These are phyloP conservation scores for Cryptococcus wingfieldii DNA, from an alignment of 1,284 basidiomycete species.

Conservation along the genomic window DNA sequence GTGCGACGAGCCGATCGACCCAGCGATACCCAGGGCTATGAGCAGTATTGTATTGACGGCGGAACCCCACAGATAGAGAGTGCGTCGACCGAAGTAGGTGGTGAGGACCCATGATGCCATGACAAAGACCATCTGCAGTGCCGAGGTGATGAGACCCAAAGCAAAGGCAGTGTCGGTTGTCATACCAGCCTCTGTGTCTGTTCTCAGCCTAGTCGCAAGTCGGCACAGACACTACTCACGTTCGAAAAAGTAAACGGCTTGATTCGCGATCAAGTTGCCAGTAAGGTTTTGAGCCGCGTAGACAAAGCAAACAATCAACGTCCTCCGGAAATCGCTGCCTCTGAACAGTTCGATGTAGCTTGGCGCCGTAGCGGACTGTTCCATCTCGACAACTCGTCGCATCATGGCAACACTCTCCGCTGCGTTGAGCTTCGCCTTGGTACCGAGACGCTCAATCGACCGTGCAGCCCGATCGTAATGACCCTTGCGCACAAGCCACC, in stretches of 20 bases:
- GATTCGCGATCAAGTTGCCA: conserved; percentile 39
- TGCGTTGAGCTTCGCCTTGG: conserved; percentile 13
- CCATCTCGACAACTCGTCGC: conserved; percentile 25
- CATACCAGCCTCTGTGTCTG: conserved; percentile 36
- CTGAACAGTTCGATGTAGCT: conserved; percentile 49
- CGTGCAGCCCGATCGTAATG: conserved; percentile 45
- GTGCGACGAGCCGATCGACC: conserved; percentile 14
- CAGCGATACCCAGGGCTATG: conserved; percentile 24
- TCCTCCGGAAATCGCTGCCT: conserved; percentile 49
- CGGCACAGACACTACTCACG: conserved; percentile 19
- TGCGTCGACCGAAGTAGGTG: conserved; percentile 26
- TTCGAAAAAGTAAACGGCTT: conserved; percentile 37
- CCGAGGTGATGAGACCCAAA: conserved; percentile 35
- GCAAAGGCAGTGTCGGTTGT: conserved; percentile 28
- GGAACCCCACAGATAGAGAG: conserved; percentile 22
- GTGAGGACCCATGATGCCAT: conserved; percentile 33
- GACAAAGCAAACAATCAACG: conserved; percentile 45
- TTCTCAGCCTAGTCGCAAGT: conserved; percentile 2
- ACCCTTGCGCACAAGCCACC: conserved; percentile 48
- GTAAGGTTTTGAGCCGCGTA: conserved; percentile 45
- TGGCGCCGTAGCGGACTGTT: conserved; percentile 10
- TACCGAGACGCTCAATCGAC: conserved; percentile 27
- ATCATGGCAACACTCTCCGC: conserved; percentile 32
- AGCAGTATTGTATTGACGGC: conserved; percentile 21
- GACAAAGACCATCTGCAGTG: conserved; percentile 39